Evolutionary conservation across 306 rosid genomes (phyloP), one percentile per base, ranked within the genome.

Genomic region (Acmispon strigosus): DNA sequence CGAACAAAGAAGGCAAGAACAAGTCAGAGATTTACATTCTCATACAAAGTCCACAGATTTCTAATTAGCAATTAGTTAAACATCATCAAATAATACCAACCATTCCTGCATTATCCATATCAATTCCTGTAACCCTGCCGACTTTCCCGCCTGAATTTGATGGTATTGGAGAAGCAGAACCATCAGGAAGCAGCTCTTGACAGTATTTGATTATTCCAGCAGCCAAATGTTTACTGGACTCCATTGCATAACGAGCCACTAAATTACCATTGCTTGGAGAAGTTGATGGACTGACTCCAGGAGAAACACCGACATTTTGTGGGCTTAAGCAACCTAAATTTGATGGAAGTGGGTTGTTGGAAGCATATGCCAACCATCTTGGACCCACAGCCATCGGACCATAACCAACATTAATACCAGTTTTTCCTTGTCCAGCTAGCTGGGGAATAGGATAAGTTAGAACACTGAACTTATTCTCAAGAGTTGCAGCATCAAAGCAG

Each of bases 351-450:
- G 90, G 89, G 53, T 70, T 88, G 78, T 83, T 88, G 72, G 92
- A 83, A 57, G 96, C 84, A 86, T 92, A 92, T 56, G 98, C 98
- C 77, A 92, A 76, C 98, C 98, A 92, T 86, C 98, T 92, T 10
- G 98, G 90, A 76, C 96, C 98, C 76, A 92, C 96, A 80, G 92
- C 86, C 96, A 92, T 86, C 50, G 98, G 96, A 72, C 98, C 96
- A 66, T 87, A 89, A 78, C 96, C 95, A 27, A 92, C 88, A 85
- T 92, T 89, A 78, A 87, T 86, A 34, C 95, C 85, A 34, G 27
- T 4, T 37, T 86, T 69, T 75, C 90, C 98, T 76, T 83, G 96
- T 66, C 92, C 95, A 27, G 68, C 62, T 77, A 87, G 68, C 81
- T 86, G 95, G 69, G 98, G 90, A 81, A 89, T 92, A 54, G 98